phyloP scores from a whole-genome alignment of 371 early-diverging fungal species.

The Apophysomyces sp. region DNA sequence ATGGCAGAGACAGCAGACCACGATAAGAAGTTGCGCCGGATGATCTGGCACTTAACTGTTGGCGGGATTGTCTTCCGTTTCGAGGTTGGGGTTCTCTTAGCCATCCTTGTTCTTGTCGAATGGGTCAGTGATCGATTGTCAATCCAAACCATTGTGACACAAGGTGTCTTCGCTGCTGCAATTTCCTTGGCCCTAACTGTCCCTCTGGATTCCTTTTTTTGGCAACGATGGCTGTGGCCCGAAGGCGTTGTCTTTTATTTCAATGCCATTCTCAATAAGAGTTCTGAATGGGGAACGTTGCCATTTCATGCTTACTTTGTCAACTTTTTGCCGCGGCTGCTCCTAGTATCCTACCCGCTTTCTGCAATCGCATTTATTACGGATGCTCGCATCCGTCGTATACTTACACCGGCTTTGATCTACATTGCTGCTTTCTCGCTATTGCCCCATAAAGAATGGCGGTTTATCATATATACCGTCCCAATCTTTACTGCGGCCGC shows the following conservation, averaged over 20 bases:
- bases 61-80: constrained; percentile 80
- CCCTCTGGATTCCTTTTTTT: constrained; percentile 82
- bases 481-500: constrained; percentile 85
- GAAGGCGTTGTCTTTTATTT: constrained; percentile 84
- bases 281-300: constrained; percentile 80
- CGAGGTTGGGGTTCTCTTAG: constrained; percentile 67
- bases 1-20: constrained; percentile 13
- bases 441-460: constrained; percentile 95
- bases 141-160: constrained; percentile 25
- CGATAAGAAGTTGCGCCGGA: constrained; percentile 33
- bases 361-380: constrained; percentile 42
- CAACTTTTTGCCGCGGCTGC: constrained; percentile 72
- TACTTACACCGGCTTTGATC: constrained; percentile 54
- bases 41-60: constrained; percentile 59
- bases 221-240: constrained; percentile 82
- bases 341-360: constrained; percentile 70
- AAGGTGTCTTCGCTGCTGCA: constrained; percentile 32
- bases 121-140: constrained; percentile 18
- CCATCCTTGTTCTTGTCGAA: constrained; percentile 41
- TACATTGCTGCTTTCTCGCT: constrained; percentile 72
- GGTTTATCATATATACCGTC: constrained; percentile 89
- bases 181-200: constrained; percentile 54
- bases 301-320: constrained; percentile 81
- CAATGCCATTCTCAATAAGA: constrained; percentile 79
- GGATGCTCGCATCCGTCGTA: constrained; percentile 47